Conservation (phyloP, 1,139 yeast species). For the Hanseniaspora sp. region DNA sequence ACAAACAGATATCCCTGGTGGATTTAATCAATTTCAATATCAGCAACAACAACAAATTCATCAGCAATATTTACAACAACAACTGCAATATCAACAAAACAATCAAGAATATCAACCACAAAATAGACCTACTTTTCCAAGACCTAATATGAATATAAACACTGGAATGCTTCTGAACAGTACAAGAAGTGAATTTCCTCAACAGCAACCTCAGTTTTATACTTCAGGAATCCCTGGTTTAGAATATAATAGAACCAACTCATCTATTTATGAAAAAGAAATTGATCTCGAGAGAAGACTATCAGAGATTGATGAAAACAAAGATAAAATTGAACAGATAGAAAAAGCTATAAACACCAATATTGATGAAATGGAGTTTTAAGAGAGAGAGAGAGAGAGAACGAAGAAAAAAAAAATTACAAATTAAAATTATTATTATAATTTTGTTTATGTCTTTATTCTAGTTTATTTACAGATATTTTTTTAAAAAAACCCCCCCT, state of each 20-base stretch:
- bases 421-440: neutral
- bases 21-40: constrained; percentile 9
- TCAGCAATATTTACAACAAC: constrained; percentile 12
- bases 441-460: neutral
- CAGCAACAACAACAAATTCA: constrained; percentile 1
- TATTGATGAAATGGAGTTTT: constrained; percentile 6
- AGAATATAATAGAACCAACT: constrained; percentile 10
- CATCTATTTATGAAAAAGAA: constrained; percentile 12
- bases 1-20: constrained; percentile 15
- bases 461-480: neutral
- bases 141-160: constrained; percentile 13
- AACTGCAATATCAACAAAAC: constrained; percentile 9
- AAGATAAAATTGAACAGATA: constrained; percentile 8
- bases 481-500: too few relatives aligned
- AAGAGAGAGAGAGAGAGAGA: neutral
- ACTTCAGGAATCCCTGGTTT: constrained; percentile 6
- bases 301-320: constrained; percentile 10
- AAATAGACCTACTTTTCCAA: neutral
- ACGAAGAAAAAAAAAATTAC: too few relatives aligned
- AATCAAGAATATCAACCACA: neutral
- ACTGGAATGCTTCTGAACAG: constrained; percentile 4
- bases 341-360: constrained; percentile 1
- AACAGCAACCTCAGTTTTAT: neutral
- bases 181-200: neutral
- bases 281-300: constrained; percentile 14